These are phyloP conservation scores for Saccharomyces kudriavzevii DNA, from an alignment of 805 yeast species.

Conservation along the genomic window DNA sequence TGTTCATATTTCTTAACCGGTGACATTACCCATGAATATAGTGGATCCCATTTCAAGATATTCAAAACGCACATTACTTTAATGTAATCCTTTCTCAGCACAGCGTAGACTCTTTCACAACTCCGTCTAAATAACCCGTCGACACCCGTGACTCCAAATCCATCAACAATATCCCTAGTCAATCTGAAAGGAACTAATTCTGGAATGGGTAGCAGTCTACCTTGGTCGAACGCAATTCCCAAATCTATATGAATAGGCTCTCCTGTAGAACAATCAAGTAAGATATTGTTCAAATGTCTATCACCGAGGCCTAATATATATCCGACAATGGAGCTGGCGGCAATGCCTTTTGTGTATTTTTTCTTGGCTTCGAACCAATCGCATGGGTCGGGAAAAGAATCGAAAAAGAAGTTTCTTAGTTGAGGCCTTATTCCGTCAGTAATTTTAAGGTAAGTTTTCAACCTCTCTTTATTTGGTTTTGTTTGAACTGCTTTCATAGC, in stretches of 20 bases:
- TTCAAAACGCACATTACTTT: slow-evolving; percentile 75
- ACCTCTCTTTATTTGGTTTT: slow-evolving; percentile 36
- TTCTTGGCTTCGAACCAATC: slow-evolving; percentile 65
- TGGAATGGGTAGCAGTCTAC: slow-evolving; percentile 73
- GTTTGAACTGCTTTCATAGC: slow-evolving; percentile 53
- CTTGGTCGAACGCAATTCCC: slow-evolving; percentile 96
- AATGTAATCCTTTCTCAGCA: slow-evolving; percentile 55
- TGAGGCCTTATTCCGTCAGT: slow-evolving; percentile 52
- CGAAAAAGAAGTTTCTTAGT: slow-evolving; percentile 61
- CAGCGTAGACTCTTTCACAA: slow-evolving; percentile 65
- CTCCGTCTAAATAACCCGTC: slow-evolving; percentile 68
- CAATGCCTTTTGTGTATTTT: slow-evolving; percentile 67
- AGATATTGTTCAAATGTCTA: slow-evolving; percentile 83
- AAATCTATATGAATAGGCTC: slow-evolving; percentile 94
- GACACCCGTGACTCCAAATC: slow-evolving; percentile 80
- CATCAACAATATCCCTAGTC: slow-evolving; percentile 86
- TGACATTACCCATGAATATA: slow-evolving; percentile 84
- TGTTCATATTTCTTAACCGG: slow-evolving; percentile 52
- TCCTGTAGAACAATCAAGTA: slow-evolving; percentile 73
- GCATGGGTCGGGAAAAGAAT: slow-evolving; percentile 56
- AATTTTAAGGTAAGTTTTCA: slow-evolving; percentile 41
- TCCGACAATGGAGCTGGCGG: slow-evolving; percentile 81
- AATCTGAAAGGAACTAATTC: slow-evolving; percentile 91
- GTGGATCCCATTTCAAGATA: slow-evolving; percentile 84
- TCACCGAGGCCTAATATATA: slow-evolving; percentile 89